Base-by-base conservation (phyloP, 2,329 filamentous ascomycete species). In the Pyrenophora graminea region DNA sequence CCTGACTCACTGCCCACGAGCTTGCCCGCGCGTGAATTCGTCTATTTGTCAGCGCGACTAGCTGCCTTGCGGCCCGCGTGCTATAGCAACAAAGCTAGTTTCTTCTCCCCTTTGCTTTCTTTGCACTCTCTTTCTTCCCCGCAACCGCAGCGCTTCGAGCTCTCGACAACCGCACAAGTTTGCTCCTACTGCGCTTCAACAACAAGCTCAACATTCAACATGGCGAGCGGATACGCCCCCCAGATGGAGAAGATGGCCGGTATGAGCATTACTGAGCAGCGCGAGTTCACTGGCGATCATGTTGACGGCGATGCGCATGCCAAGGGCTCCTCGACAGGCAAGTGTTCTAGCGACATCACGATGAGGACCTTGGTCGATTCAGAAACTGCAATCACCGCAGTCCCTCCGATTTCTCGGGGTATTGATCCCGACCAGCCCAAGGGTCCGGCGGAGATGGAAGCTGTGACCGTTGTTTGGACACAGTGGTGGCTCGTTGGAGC, bases 401-500 rank as follows among this genome's bases (percentile, higher is more conserved):
- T 21, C 19, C 19, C 19, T 21, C 10, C 37, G 30, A 5, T 21
- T 21, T 21, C 34, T 6, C 42, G 34, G 6, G 39, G 10, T 2
- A 36, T 33, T 1, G 47, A 40, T 17, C 15, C 19, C 5, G 45
- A 52, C 4, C 53, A 61, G 47, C 50, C 49, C 18, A 46, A 45
- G 8, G 54, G 55, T 1, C 45, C 21, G 66, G 76, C 57, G 54
- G 64, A 71, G 32, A 72, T 77, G 32, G 71, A 79, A 51, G 75
- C 74, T 19, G 68, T 72, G 27, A 75, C 76, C 3, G 60, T 64
- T 7, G 68, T 73, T 13, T 80, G 75, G 75, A 73, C 73, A 1
- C 73, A 62, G 37, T 60, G 63, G 2, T 65, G 74, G 19, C 66
- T 80, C 12, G 64, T 75, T 7, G 43, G 63, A 15, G 75, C 74